phyloP scores from a whole-genome alignment of 2,329 filamentous ascomycete species.

The Penicillium brasilianum region DNA sequence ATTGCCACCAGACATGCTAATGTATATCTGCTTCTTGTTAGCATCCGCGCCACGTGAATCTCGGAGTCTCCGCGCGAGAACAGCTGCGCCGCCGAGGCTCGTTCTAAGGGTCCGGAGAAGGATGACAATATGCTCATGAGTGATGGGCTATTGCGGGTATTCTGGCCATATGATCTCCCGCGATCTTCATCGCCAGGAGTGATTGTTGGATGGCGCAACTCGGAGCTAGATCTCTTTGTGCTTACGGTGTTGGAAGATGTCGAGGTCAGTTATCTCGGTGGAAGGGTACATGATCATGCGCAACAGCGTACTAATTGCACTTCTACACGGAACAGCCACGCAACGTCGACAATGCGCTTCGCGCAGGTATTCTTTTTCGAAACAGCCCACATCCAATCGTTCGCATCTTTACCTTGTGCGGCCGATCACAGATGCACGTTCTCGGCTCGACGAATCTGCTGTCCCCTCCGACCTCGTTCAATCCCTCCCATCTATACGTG shows the following conservation, averaged over 20 bases:
- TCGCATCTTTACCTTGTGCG: slow-evolving; percentile 83
- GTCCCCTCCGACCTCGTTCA: slow-evolving; percentile 56
- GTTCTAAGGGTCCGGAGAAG: slow-evolving; percentile 65
- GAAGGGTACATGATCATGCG: not conserved
- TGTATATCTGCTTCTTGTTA: slow-evolving; percentile 43
- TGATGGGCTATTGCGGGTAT: slow-evolving; percentile 94
- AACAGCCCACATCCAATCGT: slow-evolving; percentile 78
- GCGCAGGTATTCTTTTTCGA: slow-evolving; percentile 80
- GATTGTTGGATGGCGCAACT: slow-evolving; percentile 95
- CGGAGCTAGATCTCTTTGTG: slow-evolving; percentile 85
- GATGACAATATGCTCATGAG: slow-evolving; percentile 68
- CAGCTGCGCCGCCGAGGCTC: slow-evolving; percentile 93
- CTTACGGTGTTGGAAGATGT: slow-evolving; percentile 88
- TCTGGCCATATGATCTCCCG: slow-evolving; percentile 90
- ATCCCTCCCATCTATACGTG: slow-evolving; percentile 72
- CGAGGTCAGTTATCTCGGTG: slow-evolving; percentile 66
- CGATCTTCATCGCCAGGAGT: slow-evolving; percentile 76
- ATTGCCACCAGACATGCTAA: slow-evolving; percentile 17
- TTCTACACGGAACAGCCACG: slow-evolving; percentile 59
- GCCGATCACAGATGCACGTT: slow-evolving; percentile 80
- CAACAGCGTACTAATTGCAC: slow-evolving; percentile 10
- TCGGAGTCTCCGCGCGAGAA: slow-evolving; percentile 91
- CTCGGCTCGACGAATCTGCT: slow-evolving; percentile 78
- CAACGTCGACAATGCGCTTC: slow-evolving; percentile 86
- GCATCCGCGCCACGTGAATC: slow-evolving; percentile 79